Percentiles rank a stretch among this genome's conserved stretches.
Evolutionary conservation across 2,329 filamentous ascomycete genomes (phyloP).

Genomic region (Neopestalotiopsis sp.): DNA sequence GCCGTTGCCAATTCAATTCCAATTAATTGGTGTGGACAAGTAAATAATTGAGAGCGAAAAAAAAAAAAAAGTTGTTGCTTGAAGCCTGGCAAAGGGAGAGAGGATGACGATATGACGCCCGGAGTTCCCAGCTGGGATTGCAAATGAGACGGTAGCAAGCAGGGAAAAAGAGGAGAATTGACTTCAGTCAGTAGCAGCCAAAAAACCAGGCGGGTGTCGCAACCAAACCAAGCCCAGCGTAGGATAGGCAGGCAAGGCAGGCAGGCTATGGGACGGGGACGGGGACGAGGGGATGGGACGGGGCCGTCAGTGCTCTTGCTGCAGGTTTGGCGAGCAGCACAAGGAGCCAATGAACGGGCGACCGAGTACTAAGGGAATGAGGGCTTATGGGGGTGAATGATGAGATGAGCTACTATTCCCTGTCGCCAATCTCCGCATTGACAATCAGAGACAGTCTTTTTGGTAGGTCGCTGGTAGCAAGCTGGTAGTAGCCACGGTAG

Average conservation of each 20-base stretch:
- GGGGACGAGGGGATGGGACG: neutral
- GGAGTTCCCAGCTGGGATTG: neutral
- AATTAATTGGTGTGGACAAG: conserved; percentile 5
- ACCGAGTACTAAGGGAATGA: neutral
- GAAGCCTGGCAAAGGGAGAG: neutral
- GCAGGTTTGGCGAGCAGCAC: neutral
- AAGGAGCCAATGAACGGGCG: neutral
- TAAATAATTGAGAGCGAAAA: neutral
- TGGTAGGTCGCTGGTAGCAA: neutral
- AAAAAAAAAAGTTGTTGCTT: neutral
- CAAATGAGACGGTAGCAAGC: conserved; percentile 5
- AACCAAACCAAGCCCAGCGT: neutral
- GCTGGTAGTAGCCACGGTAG: neutral
- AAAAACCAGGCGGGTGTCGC: neutral
- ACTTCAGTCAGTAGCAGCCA: neutral
- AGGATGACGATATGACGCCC: conserved; percentile 2
- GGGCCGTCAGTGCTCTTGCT: neutral
- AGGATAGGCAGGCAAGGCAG: too few species aligned
- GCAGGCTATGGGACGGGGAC: too few species aligned
- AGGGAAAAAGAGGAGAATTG: conserved; percentile 13
- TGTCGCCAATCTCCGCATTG: conserved; percentile 16
- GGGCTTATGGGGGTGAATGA: neutral
- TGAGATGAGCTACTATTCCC: conserved; percentile 12
- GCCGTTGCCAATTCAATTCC: neutral
- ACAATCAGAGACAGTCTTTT: neutral